A percentile compares a stretch with the other conserved stretches of the same genome.
These are phyloP conservation scores for Lactarius pseudohatsudake DNA, from an alignment of 768 basidiomycete species.

Conservation along the genomic window DNA sequence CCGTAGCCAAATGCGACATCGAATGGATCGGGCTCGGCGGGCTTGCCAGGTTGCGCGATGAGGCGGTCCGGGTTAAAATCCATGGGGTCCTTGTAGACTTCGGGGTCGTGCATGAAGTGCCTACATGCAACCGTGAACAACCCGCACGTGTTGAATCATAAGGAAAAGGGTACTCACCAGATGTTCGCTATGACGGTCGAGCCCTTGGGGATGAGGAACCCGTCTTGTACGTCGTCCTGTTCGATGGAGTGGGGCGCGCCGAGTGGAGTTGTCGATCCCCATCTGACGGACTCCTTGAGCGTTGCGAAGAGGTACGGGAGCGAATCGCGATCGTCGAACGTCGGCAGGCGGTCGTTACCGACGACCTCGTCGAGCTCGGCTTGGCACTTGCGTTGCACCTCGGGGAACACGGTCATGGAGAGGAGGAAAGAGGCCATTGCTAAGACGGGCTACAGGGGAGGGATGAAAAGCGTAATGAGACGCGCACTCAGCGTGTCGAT, in stretches of 20 bases:
- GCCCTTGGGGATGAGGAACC: slow-evolving; percentile 42
- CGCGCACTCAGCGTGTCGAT: neutral
- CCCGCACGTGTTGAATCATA: neutral
- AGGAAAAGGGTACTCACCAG: slow-evolving; percentile 30
- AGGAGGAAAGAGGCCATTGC: slow-evolving; percentile 34
- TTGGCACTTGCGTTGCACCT: slow-evolving; percentile 29
- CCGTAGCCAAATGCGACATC: slow-evolving; percentile 33
- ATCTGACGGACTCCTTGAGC: slow-evolving; percentile 32
- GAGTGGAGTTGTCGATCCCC: slow-evolving; percentile 30
- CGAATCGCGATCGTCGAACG: slow-evolving; percentile 27
- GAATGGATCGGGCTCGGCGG: slow-evolving; percentile 30
- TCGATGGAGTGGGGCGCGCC: slow-evolving; percentile 39
- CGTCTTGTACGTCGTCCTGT: slow-evolving; percentile 41
- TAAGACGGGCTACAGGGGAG: slow-evolving; percentile 28
- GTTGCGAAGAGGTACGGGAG: slow-evolving; percentile 31
- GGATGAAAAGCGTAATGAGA: neutral
- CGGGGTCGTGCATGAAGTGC: slow-evolving; percentile 35
- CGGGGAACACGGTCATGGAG: slow-evolving; percentile 34
- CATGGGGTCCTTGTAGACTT: slow-evolving; percentile 33
- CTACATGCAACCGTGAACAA: slow-evolving; percentile 22
- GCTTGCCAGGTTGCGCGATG: slow-evolving; percentile 25
- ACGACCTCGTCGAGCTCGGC: slow-evolving; percentile 33
- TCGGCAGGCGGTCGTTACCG: slow-evolving; percentile 28
- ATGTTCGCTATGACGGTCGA: slow-evolving; percentile 39
- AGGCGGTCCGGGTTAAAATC: slow-evolving; percentile 36